Percentiles rank a stretch among this genome's conserved stretches.
phyloP scores from a whole-genome alignment of 306 rosid species.

The Citrullus amarus region DNA sequence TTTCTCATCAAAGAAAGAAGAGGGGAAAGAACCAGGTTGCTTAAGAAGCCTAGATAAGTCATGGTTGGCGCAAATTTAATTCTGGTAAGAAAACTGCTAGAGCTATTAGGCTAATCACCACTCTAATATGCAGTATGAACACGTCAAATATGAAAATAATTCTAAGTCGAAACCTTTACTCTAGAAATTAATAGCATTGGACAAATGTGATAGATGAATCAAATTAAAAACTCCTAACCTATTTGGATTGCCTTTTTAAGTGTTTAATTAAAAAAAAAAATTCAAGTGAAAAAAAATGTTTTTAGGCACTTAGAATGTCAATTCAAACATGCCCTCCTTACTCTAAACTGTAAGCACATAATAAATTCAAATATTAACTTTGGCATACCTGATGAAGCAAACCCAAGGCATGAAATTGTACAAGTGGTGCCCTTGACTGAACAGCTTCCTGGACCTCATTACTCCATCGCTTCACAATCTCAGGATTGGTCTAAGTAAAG shows the following conservation, averaged over 20 bases:
- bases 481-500: slow-evolving; percentile 66
- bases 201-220: background rate
- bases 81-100: background rate
- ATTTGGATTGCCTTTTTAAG: too few relatives aligned
- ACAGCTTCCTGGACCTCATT: slow-evolving; percentile 99
- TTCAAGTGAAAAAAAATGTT: too few relatives aligned
- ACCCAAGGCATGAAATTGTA: slow-evolving; percentile 91
- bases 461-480: slow-evolving; percentile 98
- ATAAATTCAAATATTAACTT: slow-evolving; percentile 10
- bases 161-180: background rate
- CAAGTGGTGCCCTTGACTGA: slow-evolving; percentile 97
- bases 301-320: too few relatives aligned
- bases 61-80: background rate
- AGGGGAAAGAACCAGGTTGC: background rate
- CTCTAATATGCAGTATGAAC: background rate
- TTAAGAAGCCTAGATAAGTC: background rate
- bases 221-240: background rate
- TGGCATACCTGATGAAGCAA: slow-evolving; percentile 83
- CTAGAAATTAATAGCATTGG: background rate
- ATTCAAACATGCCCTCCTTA: background rate
- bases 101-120: slow-evolving; percentile 3
- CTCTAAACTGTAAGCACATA: background rate
- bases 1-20: too few relatives aligned
- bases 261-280: too few relatives aligned
- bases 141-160: background rate